Conservation (phyloP, 306 rosid species). For the Citrullus mucosospermus region DNA sequence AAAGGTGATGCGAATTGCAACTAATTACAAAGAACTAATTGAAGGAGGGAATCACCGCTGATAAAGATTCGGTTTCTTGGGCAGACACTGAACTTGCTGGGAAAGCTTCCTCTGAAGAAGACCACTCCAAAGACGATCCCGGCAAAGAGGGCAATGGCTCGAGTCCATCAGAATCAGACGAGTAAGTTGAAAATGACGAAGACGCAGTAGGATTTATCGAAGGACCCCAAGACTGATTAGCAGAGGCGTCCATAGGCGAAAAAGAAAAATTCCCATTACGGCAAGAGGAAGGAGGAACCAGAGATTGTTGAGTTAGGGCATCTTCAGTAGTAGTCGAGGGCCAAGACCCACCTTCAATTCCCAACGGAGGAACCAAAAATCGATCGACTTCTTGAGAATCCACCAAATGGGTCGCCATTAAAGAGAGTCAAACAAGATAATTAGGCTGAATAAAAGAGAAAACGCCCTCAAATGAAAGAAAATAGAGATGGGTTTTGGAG, state of each 20-base stretch:
- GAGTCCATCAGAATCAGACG: constrained; percentile 3
- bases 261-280: neutral
- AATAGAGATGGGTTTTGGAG: neutral
- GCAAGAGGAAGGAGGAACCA: neutral
- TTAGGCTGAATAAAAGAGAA: neutral
- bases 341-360: neutral
- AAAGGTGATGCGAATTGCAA: neutral
- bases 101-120: constrained; percentile 5
- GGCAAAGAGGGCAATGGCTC: neutral
- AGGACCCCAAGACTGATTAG: neutral
- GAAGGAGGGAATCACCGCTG: constrained; percentile 27
- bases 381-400: constrained; percentile 11
- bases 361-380: constrained; percentile 6
- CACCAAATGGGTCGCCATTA: constrained; percentile 1
- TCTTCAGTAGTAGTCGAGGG: neutral
- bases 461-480: neutral
- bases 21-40: neutral
- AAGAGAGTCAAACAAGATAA: neutral
- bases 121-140: constrained; percentile 1
- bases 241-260: constrained; percentile 1
- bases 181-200: neutral
- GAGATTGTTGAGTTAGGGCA: constrained; percentile 6
- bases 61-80: constrained; percentile 11
- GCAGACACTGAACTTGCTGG: neutral
- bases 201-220: neutral